These are phyloP conservation scores for Pedinophyceae sp. DNA, from an alignment of 139 green algal species.

Conservation along the genomic window DNA sequence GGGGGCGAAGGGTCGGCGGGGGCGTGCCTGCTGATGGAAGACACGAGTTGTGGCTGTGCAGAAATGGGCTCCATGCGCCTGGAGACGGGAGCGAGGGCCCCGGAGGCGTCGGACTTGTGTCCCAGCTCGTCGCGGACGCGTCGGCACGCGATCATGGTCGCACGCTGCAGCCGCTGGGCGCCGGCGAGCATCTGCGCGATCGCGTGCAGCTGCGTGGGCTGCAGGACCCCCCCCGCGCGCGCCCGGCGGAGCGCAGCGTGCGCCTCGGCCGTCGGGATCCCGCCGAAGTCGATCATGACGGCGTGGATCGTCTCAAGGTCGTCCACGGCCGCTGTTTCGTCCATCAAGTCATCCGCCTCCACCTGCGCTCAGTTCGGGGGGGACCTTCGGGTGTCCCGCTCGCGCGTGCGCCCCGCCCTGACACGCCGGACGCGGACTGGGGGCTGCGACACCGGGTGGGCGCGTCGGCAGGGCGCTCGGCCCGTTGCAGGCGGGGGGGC, in stretches of 20 bases:
- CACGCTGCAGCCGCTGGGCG: conserved; percentile 17
- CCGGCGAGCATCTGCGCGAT: too few relatives aligned
- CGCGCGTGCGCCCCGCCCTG: too few relatives aligned
- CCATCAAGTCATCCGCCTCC: too few relatives aligned
- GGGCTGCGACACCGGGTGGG: too few relatives aligned
- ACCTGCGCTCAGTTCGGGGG: too few relatives aligned
- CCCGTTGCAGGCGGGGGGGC: too few relatives aligned
- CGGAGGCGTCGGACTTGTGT: not conserved
- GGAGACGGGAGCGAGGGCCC: not conserved
- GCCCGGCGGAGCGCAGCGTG: conserved; percentile 30
- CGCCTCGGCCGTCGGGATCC: conserved; percentile 35
- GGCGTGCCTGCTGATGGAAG: not conserved
- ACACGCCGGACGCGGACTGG: too few relatives aligned
- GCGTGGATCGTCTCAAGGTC: conserved; percentile 33
- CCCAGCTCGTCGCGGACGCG: conserved; percentile 7
- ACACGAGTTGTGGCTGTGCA: not conserved
- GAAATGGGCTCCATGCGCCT: not conserved
- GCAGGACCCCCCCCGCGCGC: conserved; percentile 39
- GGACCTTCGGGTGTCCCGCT: too few relatives aligned
- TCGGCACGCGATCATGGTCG: conserved; percentile 13
- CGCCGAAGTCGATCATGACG: conserved; percentile 53
- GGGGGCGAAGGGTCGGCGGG: not conserved
- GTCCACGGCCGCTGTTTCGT: too few relatives aligned
- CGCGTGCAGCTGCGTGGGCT: conserved; percentile 17
- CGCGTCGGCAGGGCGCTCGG: too few relatives aligned